Evolutionary conservation across 2,329 filamentous ascomycete genomes (phyloP).

Genomic region (Colletotrichum trifolii): DNA sequence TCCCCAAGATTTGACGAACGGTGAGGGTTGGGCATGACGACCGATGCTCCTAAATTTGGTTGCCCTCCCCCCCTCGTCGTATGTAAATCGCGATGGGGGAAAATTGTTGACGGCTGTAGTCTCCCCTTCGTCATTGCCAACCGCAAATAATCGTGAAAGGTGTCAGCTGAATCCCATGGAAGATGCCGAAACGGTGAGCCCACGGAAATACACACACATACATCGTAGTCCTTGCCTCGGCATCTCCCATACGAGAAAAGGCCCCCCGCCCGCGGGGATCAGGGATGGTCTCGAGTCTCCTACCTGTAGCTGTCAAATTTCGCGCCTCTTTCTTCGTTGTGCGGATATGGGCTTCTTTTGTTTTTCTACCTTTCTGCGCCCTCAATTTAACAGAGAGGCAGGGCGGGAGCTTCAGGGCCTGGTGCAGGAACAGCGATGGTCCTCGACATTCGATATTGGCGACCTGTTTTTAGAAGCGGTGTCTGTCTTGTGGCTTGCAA

Average conservation of each 20-base stretch:
- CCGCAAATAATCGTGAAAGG: too few species aligned
- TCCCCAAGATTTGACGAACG: slow-evolving; percentile 24
- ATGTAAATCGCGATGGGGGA: background rate
- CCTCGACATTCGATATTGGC: too few species aligned
- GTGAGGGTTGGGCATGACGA: slow-evolving; percentile 3
- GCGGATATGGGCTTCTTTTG: too few species aligned
- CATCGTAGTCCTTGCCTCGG: slow-evolving; percentile 17
- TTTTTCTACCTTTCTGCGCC: too few species aligned
- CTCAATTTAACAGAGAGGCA: too few species aligned
- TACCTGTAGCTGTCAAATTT: too few species aligned
- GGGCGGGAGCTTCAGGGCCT: too few species aligned
- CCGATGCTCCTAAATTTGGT: slow-evolving; percentile 20
- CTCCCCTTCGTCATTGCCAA: background rate
- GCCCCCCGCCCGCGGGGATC: background rate
- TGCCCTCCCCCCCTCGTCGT: too few species aligned
- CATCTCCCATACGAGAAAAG: slow-evolving; percentile 27
- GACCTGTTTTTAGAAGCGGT: slow-evolving; percentile 5
- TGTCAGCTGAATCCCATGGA: slow-evolving; percentile 26
- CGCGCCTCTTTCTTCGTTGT: too few species aligned
- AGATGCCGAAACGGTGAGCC: slow-evolving; percentile 3
- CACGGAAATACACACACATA: background rate
- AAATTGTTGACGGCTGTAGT: slow-evolving; percentile 20
- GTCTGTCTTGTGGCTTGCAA: background rate
- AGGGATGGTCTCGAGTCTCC: background rate
- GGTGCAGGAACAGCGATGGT: background rate